Evolutionary conservation across 768 basidiomycete genomes (phyloP), one percentile per base, ranked within the genome.

Genomic region (Fomitopsis serialis): DNA sequence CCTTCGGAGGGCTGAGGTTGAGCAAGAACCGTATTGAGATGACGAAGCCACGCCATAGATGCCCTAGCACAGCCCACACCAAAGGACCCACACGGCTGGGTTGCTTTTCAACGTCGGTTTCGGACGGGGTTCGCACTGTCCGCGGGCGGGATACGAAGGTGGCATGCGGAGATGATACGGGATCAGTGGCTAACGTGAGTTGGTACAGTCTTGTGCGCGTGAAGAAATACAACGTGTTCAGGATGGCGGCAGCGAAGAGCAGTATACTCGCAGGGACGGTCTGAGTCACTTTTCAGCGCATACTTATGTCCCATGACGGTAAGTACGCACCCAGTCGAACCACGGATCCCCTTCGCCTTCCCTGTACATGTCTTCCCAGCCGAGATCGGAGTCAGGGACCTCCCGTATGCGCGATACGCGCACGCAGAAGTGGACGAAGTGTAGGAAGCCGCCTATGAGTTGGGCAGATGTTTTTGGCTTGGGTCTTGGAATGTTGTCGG

Each of bases 291-390:
- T 50, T 22, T 55, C 37, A 40, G 51, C 48, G 45, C 17, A 53
- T 47, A 51, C 27, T 27, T 27, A 53, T n/a, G 13, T 29, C 1
- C 46, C 23, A 55, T 25, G 46, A 40, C 43, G 42, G 40, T 7
- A 22, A 9, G 19, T 53, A 62, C 66, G 58, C 50, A 89, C 90
- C 90, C 90, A 92, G 68, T 89, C 84, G 54, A 89, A 84, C 88
- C 88, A 89, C 3, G 82, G 73, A 19, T 74, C 71, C 23, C 78
- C 78, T 61, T 77, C 80, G 49, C 76, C 80, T 63, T 86, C 86
- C 53, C 77, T 76, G 55, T 87, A 84, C 71, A 90, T 80, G 63
- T 87, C 84, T 61, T 90, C 87, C 88, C 88, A 91, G 2, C 82
- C 84, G 19, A 84, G 61, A 56, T 91, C 87, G 9, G 85, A 80